Evolutionary conservation across 2,329 filamentous ascomycete genomes (phyloP), one percentile per base, ranked within the genome.

Genomic region (Acrodontium crateriforme): DNA sequence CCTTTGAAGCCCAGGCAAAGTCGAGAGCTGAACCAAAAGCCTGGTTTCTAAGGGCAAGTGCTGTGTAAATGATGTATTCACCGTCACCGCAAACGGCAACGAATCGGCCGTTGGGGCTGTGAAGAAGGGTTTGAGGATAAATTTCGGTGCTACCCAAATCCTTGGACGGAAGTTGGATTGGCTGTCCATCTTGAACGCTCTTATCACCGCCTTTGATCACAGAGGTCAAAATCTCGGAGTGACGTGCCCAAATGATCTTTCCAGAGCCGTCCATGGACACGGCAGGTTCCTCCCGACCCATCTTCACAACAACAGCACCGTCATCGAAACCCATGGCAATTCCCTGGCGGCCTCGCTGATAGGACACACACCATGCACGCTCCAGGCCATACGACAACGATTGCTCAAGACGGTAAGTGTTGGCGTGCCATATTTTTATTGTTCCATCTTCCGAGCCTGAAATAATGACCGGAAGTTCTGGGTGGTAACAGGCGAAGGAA

Each of bases 11-110:
- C 89, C 89, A 98, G 8, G 81, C 85, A 54, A 98, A 98, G 58
- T 98, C 89, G 28, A 95, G 62, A 5, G 87, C 89, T 21, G 82
- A 85, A 13, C 89, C 89, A 48, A 98, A 98, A 3, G 84, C 84
- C 63, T 95, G 94, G 60, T 98, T 95, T 52, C 89, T 76, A 71
- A 91, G 92, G 3, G 87, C 87, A 33, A 95, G 69, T 31, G 89
- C 85, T 16, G 89, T 95, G 62, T 95, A 95, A 47, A 95, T 93
- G 54, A 95, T 95, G 60, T 94, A 98, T 58, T 98, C 89, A 37
- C 89, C 89, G 52, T 98, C 89, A 41, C 89, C 89, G 41, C 87
- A 95, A 2, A 85, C 77, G 11, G 79, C 79, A 26, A 89, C 81
- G 42, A 89, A 89, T 35, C 84, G 74, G 28, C 84, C 84, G 45